Base-by-base conservation (phyloP, 1,139 yeast genomes). In the Saccharomyces hybrid region DNA sequence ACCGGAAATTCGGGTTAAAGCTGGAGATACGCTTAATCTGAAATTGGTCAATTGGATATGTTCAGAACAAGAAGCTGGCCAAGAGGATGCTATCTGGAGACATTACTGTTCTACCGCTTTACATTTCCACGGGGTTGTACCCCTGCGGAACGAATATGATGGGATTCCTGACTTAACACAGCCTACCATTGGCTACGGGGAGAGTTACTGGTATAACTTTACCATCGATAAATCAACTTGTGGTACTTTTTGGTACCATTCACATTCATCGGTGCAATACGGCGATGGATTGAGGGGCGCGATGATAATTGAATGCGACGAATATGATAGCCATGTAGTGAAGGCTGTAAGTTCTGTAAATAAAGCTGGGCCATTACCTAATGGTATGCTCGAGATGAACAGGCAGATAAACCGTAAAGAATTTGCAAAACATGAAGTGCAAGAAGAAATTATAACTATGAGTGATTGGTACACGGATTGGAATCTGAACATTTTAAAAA, bases 381-480 rank as follows among this genome's bases (percentile, higher is more conserved):
- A 20, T 20, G 23, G 23, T 20, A 20, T 20, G 2, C 23, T 20
- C 23, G 72, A 71, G 61, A 58, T 20, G 58, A 55, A 28, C 65
- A 60, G n/a, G 46, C 48, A 2, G 78, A 51, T 67, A 71, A 13
- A 69, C 79, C 20, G 60, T 20, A 81, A 34, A 65, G 75, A 57
- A 86, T 81, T 61, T 78, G 82, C 77, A 81, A 80, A 64, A 84
- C 80, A 60, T 64, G 72, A 38, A 62, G 69, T 51, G 70, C 75
- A 61, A 60, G 77, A 76, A 51, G 69, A 79, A 56, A 79, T 76
- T 63, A 79, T 84, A 57, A 86, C 88, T 25, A 80, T 88, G 4
- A 86, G 88, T 50, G 73, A 72, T 55, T 73, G 71, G 64, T 72
- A 72, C 51, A 83, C 84, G 46, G 85, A 82, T 63, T 87, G 88